Evolutionary conservation across 2,329 filamentous ascomycete species (phyloP).

Genomic region (Leptographium galeiforme): DNA sequence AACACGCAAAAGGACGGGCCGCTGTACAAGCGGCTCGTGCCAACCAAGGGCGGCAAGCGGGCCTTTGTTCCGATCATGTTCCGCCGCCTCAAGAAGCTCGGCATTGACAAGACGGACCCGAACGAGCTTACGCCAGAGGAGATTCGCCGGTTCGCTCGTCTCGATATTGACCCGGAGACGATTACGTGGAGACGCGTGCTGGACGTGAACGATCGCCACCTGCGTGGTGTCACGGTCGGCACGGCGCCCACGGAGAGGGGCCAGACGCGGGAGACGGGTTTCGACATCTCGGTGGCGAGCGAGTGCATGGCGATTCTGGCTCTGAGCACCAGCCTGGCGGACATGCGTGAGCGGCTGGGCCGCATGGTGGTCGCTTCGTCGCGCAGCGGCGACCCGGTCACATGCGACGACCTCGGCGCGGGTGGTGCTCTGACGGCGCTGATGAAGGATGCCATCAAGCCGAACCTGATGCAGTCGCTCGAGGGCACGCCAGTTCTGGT

Average conservation of each 20-base stretch:
- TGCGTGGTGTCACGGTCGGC: conserved; percentile 80
- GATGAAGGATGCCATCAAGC: conserved; percentile 98
- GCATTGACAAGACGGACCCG: conserved; percentile 89
- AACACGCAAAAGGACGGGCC: conserved; percentile 83
- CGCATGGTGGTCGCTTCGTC: conserved; percentile 93
- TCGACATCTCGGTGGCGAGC: conserved; percentile 94
- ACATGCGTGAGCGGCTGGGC: conserved; percentile 87
- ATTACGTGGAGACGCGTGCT: conserved; percentile 95
- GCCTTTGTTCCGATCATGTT: conserved; percentile 85
- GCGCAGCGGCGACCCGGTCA: conserved; percentile 73
- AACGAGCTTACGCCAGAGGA: conserved; percentile 85
- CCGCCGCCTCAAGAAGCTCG: conserved; percentile 84
- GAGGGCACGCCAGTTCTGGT: conserved; percentile 97
- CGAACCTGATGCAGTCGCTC: conserved; percentile 95
- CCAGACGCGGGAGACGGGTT: conserved; percentile 75
- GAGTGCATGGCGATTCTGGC: conserved; percentile 98
- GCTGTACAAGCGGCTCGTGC: conserved; percentile 78
- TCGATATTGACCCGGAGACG: conserved; percentile 92
- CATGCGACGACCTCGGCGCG: conserved; percentile 87
- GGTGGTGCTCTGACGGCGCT: conserved; percentile 85
- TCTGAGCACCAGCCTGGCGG: conserved; percentile 71
- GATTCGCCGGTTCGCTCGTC: conserved; percentile 71
- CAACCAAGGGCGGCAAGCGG: conserved; percentile 77
- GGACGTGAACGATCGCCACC: conserved; percentile 92
- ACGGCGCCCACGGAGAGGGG: conserved; percentile 85